phyloP scores from a whole-genome alignment of 2,329 filamentous ascomycete species.

The Exophiala bonariae region DNA sequence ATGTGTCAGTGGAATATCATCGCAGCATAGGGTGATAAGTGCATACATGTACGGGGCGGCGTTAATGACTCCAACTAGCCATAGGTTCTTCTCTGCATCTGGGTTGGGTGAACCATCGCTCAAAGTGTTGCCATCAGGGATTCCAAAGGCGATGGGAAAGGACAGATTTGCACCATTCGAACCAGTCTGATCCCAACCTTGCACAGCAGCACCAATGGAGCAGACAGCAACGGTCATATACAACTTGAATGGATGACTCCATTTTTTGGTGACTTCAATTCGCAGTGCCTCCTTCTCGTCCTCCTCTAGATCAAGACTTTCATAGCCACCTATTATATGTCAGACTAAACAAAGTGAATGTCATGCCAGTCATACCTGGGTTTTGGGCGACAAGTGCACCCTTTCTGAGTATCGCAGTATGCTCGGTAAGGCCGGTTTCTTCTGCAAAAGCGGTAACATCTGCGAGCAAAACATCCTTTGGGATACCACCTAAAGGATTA shows the following conservation, averaged over 20 bases:
- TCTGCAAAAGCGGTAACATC: conserved; percentile 42
- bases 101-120: conserved; percentile 10
- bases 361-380: conserved; percentile 9
- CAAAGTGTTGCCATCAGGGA: conserved; percentile 25
- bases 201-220: conserved; percentile 44
- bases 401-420: conserved; percentile 34
- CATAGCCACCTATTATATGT: conserved; percentile 9
- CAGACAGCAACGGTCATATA: conserved; percentile 42
- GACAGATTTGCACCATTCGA: conserved; percentile 46
- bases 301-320: conserved; percentile 34
- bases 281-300: conserved; percentile 37
- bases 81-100: conserved; percentile 31
- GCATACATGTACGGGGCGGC: conserved; percentile 52
- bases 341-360: background rate
- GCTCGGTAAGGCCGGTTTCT: conserved; percentile 34
- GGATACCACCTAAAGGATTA: conserved; percentile 27
- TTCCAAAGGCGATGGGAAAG: conserved; percentile 39
- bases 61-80: conserved; percentile 49
- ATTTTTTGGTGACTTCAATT: conserved; percentile 35
- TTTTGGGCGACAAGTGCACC: conserved; percentile 33
- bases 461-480: conserved; percentile 21
- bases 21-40: too few species aligned
- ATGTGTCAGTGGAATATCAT: too few species aligned
- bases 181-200: conserved; percentile 47
- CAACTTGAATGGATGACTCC: conserved; percentile 37